These are phyloP conservation scores for Tylopilus sp. DNA, from an alignment of 768 basidiomycete species.

Conservation along the genomic window DNA sequence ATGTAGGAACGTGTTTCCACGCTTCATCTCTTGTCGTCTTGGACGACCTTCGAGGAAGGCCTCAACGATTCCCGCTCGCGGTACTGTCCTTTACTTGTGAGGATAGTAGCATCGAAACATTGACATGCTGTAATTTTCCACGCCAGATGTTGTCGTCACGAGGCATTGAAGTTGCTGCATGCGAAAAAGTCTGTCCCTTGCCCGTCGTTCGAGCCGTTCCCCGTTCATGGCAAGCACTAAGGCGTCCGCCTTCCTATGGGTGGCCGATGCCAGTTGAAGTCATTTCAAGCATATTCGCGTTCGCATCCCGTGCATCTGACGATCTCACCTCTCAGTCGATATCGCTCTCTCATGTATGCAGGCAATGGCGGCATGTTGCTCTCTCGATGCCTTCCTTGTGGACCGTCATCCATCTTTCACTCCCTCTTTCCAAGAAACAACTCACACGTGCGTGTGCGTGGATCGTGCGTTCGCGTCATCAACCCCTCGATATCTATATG, in stretches of 20 bases:
- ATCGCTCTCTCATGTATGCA: conserved; percentile 46
- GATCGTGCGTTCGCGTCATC: conserved; percentile 42
- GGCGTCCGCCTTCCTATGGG: background rate
- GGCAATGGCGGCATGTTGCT: conserved; percentile 47
- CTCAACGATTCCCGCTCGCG: background rate
- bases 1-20: background rate
- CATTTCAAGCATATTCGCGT: conserved; percentile 34
- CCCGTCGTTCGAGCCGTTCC: background rate
- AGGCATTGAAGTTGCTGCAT: background rate
- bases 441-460: conserved; percentile 36
- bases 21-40: background rate
- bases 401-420: conserved; percentile 46
- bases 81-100: background rate
- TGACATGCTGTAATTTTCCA: background rate
- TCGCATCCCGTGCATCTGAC: conserved; percentile 27
- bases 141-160: conserved; percentile 14
- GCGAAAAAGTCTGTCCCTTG: background rate
- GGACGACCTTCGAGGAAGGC: background rate
- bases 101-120: background rate
- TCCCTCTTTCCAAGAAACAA: conserved; percentile 39
- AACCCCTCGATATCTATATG: conserved; percentile 49
- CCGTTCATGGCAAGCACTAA: background rate
- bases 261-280: conserved; percentile 35
- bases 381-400: conserved; percentile 47
- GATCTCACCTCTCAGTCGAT: conserved; percentile 29